Evolutionary conservation across 2,329 filamentous ascomycete species (phyloP), one percentile per base, ranked within the genome.

Genomic region (Zasmidium angulare): DNA sequence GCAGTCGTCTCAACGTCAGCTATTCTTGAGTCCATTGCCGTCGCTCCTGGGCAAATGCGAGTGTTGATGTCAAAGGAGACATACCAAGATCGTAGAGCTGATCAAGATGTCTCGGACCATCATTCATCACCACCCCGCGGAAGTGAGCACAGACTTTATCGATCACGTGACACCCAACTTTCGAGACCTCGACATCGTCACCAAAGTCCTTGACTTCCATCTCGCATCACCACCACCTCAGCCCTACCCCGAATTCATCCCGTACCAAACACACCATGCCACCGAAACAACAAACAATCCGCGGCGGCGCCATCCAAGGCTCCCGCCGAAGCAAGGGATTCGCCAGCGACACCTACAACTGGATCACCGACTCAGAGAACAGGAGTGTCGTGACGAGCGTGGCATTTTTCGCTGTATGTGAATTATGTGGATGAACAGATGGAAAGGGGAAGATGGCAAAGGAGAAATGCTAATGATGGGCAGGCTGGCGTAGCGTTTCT

Each of bases 401-500:
- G 51, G 77, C 77, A 20, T 69, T 82, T 61, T 83, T 83, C 60
- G 79, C 77, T 68, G 81, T 83, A 77, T 73, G 79, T 71, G 36
- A 9, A 20, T 20, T 3, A 21, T 46, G 11, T 2, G 11, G 6
- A 29, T 29, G 4, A 11, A 4, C 4, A 29, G 31, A 9, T 36
- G 12, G n/a, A 4, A 10, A 4, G 23, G 24, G 46, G 26, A 49
- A 19, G 22, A 17, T 29, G 26, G 26, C n/a, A 29, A 29, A 11
- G 26, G 26, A 43, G 1, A 29, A 51, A 47, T 43, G 61, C 65
- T 58, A 50, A 61, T 40, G 43, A 26, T 12, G 20, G 46, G 22
- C 50, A 82, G 80, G 75, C 78, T 53, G 79, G 79, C 59, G 79
- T 83, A 40, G 75, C 80, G 6, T 83, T 83, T 68, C 66, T 83